These are phyloP conservation scores for Penicillium vulpinum DNA, from an alignment of 2,329 filamentous ascomycete genomes.

Conservation along the genomic window DNA sequence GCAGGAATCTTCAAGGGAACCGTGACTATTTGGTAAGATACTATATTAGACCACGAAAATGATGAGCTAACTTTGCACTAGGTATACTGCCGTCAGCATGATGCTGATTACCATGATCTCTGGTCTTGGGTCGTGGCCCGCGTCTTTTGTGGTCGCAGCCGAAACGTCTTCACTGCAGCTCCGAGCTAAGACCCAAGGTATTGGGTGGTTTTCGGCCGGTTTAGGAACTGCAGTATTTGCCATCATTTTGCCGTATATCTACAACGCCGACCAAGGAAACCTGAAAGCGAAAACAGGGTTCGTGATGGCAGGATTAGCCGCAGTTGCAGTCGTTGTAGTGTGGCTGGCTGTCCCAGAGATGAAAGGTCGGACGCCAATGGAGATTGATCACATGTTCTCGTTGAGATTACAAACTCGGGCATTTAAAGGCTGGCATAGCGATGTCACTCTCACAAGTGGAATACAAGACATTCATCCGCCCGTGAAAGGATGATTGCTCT, in stretches of 20 bases:
- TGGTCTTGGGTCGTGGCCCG: conserved; percentile 35
- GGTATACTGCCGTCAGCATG: conserved; percentile 41
- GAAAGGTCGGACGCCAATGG: conserved; percentile 48
- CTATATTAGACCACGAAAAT: accelerated
- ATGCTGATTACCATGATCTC: conserved; percentile 48
- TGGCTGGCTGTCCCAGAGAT: conserved; percentile 55
- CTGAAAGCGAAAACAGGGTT: conserved; percentile 21
- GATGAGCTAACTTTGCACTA: conserved; percentile 12
- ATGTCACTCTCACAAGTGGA: neutral
- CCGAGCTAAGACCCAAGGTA: conserved; percentile 35
- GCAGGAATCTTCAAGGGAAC: conserved; percentile 43
- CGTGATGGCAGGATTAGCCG: conserved; percentile 20
- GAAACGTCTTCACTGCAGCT: conserved; percentile 34
- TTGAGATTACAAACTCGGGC: conserved; percentile 16
- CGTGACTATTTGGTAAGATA: conserved; percentile 41
- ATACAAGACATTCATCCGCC: neutral
- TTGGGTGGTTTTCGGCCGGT: conserved; percentile 44
- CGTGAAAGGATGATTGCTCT: neutral
- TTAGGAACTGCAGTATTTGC: conserved; percentile 44
- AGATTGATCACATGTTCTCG: conserved; percentile 47
- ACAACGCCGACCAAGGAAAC: conserved; percentile 27
- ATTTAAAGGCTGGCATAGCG: conserved; percentile 17
- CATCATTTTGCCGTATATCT: conserved; percentile 52
- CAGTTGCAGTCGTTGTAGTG: conserved; percentile 28
- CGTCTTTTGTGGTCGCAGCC: conserved; percentile 34